These are phyloP conservation scores for Citrullus mucosospermus DNA, from an alignment of 306 rosid species.

Conservation along the genomic window DNA sequence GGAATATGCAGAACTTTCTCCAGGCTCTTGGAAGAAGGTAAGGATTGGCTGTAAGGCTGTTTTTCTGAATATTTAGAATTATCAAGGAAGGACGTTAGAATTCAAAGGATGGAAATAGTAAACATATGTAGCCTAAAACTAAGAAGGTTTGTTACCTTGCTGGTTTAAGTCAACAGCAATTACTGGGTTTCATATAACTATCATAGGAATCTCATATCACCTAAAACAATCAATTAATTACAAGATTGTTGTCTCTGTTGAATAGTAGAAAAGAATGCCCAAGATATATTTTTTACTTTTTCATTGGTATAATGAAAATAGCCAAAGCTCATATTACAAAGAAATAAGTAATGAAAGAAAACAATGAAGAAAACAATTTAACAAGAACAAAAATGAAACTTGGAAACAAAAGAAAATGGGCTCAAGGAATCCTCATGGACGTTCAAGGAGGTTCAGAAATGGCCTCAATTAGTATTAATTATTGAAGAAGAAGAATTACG, in stretches of 20 bases:
- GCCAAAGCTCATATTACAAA: no score
- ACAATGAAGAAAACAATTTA: no score
- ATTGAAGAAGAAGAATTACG: neutral
- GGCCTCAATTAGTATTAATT: neutral
- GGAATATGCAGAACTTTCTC: slow-evolving; percentile 81
- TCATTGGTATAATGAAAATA: no score
- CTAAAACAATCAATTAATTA: neutral
- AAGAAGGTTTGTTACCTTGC: neutral
- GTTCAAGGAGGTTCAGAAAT: neutral
- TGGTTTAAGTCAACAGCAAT: neutral
- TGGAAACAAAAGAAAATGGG: neutral
- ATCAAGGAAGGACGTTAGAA: neutral
- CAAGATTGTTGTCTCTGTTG: neutral
- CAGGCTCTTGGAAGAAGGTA: slow-evolving; percentile 79
- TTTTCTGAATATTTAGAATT: neutral
- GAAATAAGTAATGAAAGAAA: no score
- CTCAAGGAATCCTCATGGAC: neutral
- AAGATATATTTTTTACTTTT: neutral
- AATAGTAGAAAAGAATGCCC: neutral
- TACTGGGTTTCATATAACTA: neutral
- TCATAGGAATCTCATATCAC: neutral
- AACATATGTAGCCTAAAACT: neutral
- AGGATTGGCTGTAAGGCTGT: neutral
- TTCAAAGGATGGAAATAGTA: neutral
- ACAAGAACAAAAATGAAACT: no score